Base-by-base conservation (phyloP, 2,329 filamentous ascomycete species). In the Ceratocystis cubensis region DNA sequence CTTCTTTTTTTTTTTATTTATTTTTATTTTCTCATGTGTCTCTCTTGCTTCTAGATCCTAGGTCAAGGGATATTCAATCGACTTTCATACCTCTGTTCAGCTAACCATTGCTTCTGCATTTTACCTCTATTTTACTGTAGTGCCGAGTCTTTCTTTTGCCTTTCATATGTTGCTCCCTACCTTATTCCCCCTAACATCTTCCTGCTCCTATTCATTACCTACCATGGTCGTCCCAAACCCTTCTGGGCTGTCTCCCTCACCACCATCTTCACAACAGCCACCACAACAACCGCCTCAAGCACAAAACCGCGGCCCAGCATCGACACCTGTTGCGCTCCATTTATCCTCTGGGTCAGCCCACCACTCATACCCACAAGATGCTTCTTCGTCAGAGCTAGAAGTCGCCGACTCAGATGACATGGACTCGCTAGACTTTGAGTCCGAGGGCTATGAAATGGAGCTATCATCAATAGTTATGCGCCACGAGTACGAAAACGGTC, bases 371-470 rank as follows among this genome's bases (percentile, higher is more conserved):
- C 8, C 57, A 7, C 66, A 65, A 25, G 63, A 68, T 50, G 65
- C 56, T 5, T 63, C 61, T 10, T 15, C 64, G 15, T 63, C 48
- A 13, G 63, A 64, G 0, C 45, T 68, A n/a, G 66, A 68, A 7
- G 67, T 50, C 1, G 41, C n/a, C 15, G 65, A 69, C 17, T 48
- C 65, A 2, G 56, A 65, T 10, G 67, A 70, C 28, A 66, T 69
- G 10, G 69, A 70, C 5, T 65, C 20, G 2, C 48, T 62, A 22
- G 61, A 69, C 2, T 73, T 69, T 65, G 72, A 73, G 41, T 20
- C 77, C 72, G 30, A 72, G 68, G 48, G 71, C 69, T 41, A 76
- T 72, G 33, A 74, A 72, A 4, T 77, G 6, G 67, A 66, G 15
- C 53, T 66, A 1, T 65, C 68, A 6, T 69, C 68, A 7, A 53